These are phyloP conservation scores for Hymenoscyphus repandus DNA, from an alignment of 2,329 filamentous ascomycete genomes.

Conservation along the genomic window DNA sequence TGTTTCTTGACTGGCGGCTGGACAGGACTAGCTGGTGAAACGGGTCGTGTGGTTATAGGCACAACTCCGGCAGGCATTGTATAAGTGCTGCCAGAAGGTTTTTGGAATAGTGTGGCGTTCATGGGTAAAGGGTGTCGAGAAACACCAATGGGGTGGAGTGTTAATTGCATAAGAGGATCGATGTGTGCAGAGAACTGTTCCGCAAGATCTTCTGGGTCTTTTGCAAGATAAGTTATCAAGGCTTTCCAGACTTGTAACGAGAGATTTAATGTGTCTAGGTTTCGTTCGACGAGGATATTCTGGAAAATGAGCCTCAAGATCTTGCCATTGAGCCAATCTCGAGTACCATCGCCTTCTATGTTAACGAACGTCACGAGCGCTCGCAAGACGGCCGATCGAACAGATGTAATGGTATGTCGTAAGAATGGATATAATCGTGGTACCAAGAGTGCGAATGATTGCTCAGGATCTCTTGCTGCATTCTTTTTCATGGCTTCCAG, in stretches of 20 bases:
- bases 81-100: conserved; percentile 85
- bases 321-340: conserved; percentile 88
- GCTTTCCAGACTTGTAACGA: conserved; percentile 86
- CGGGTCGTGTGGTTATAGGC: conserved; percentile 36
- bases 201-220: conserved; percentile 59
- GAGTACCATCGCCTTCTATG: conserved; percentile 71
- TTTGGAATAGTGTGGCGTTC: conserved; percentile 84
- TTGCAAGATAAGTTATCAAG: conserved; percentile 62
- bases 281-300: conserved; percentile 89
- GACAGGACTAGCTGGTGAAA: conserved; percentile 42
- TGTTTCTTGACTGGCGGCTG: conserved; percentile 66
- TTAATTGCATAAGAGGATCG: conserved; percentile 75
- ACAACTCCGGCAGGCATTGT: conserved; percentile 44
- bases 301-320: conserved; percentile 88
- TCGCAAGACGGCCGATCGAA: conserved; percentile 87
- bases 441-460: conserved; percentile 88
- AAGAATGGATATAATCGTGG: conserved; percentile 94
- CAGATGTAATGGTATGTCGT: conserved; percentile 93
- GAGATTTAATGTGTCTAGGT: conserved; percentile 72
- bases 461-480: conserved; percentile 73
- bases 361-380: conserved; percentile 89
- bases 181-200: conserved; percentile 71
- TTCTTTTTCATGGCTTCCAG: conserved; percentile 90
- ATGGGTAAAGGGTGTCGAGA: conserved; percentile 87
- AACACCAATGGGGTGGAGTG: conserved; percentile 87